These are phyloP conservation scores for Leccinellum albellum DNA, from an alignment of 768 basidiomycete genomes.

Conservation along the genomic window DNA sequence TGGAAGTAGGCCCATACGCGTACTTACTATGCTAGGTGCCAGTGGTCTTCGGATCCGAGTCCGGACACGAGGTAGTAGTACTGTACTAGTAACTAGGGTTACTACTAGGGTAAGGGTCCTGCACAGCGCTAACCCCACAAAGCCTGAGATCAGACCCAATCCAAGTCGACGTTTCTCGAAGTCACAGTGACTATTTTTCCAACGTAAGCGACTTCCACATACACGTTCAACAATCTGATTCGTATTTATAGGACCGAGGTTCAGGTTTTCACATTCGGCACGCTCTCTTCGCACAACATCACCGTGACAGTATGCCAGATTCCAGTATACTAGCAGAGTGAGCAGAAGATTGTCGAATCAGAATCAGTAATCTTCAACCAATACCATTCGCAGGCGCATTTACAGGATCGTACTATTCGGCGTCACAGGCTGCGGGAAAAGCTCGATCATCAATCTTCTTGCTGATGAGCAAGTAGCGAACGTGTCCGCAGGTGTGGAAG, in stretches of 20 bases:
- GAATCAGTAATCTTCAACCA: not conserved
- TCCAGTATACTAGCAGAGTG: slow-evolving; percentile 11
- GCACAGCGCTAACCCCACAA: too few relatives aligned
- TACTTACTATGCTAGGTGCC: too few relatives aligned
- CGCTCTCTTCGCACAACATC: not conserved
- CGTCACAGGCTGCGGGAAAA: slow-evolving; percentile 29
- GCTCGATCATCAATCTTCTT: slow-evolving; percentile 30
- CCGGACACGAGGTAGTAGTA: too few relatives aligned
- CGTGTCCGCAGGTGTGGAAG: slow-evolving; percentile 27
- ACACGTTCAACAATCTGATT: not conserved
- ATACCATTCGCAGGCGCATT: slow-evolving; percentile 14
- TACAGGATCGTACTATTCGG: slow-evolving; percentile 28
- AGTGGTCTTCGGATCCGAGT: too few relatives aligned
- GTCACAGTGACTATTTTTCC: not conserved
- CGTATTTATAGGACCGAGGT: too few relatives aligned
- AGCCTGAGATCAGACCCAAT: too few relatives aligned
- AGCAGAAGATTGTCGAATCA: slow-evolving; percentile 2
- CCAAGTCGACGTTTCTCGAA: too few relatives aligned
- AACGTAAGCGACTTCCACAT: slow-evolving; percentile 6
- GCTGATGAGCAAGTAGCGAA: slow-evolving; percentile 24
- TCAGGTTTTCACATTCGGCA: not conserved
- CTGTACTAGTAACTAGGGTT: too few relatives aligned
- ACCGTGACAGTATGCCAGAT: too few relatives aligned
- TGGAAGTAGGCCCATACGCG: not conserved
- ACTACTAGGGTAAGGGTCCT: too few relatives aligned